Evolutionary conservation across 441 rosid species (phyloP).

Genomic region (Populus tomentosa): DNA sequence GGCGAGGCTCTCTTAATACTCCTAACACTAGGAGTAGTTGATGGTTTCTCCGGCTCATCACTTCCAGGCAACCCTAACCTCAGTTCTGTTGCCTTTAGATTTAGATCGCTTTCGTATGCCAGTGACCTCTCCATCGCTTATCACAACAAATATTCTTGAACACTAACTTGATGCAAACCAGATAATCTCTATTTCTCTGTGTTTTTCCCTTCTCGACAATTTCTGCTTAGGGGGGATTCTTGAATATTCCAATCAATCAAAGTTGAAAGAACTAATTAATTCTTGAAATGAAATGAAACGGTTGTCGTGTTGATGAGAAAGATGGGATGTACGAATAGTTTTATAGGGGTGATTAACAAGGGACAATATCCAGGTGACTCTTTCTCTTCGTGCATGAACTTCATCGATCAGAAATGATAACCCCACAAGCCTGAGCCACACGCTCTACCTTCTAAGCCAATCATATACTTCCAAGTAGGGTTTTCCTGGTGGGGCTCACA

Average conservation of each 20-base stretch:
- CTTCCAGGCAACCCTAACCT: constrained; percentile 76
- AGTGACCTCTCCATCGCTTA: constrained; percentile 6
- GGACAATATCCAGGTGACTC: constrained; percentile 19
- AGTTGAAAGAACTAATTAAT: not conserved
- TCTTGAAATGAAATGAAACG: not conserved
- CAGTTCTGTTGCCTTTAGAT: constrained; percentile 82
- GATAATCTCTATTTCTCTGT: not conserved
- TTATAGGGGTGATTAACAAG: constrained; percentile 29
- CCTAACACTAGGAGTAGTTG: constrained; percentile 18
- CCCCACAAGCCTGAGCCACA: constrained; percentile 23
- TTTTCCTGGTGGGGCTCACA: not conserved
- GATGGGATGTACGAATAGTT: constrained; percentile 19
- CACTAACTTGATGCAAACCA: not conserved
- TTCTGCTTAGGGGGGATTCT: not conserved
- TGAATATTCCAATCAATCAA: not conserved
- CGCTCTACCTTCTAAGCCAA: constrained; percentile 4
- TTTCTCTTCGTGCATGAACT: constrained; percentile 35
- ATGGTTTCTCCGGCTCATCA: constrained; percentile 30
- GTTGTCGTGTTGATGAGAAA: constrained; percentile 17
- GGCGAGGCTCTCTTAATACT: constrained; percentile 53
- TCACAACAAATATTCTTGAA: not conserved
- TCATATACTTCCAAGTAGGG: not conserved
- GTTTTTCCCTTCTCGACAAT: not conserved
- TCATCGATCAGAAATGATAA: constrained; percentile 6
- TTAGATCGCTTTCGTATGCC: constrained; percentile 39